Percentiles rank a stretch among this genome's conserved stretches.
These are phyloP conservation scores for Daldinia bambusicola DNA, from an alignment of 495 filamentous ascomycete species.

Conservation along the genomic window DNA sequence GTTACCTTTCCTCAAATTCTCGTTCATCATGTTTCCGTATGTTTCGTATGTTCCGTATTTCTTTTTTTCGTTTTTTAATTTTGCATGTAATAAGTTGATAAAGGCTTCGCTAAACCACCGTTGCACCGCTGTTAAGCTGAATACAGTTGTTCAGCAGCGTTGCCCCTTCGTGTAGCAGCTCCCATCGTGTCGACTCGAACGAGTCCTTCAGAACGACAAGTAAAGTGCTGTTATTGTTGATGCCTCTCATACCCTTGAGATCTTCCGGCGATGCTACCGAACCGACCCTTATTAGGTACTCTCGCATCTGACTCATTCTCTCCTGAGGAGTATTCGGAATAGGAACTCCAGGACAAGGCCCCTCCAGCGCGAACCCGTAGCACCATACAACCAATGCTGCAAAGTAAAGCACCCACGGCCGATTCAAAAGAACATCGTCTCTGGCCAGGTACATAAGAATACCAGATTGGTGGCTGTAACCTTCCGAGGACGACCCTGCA, in stretches of 20 bases:
- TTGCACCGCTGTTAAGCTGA: slow-evolving; percentile 57
- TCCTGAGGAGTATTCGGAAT: slow-evolving; percentile 67
- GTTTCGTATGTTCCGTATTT: slow-evolving; percentile 12
- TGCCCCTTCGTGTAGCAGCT: slow-evolving; percentile 87
- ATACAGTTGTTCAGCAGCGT: slow-evolving; percentile 84
- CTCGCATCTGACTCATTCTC: slow-evolving; percentile 79
- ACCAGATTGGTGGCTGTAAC: slow-evolving; percentile 45
- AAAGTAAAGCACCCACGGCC: slow-evolving; percentile 98
- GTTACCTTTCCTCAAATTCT: slow-evolving; percentile 27
- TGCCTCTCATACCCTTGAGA: slow-evolving; percentile 74
- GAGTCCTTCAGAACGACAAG: slow-evolving; percentile 83
- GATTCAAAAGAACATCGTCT: slow-evolving; percentile 89
- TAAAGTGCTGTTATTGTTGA: slow-evolving; percentile 85
- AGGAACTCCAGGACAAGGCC: slow-evolving; percentile 65
- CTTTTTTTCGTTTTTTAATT: not conserved
- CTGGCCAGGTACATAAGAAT: slow-evolving; percentile 76
- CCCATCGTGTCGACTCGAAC: slow-evolving; percentile 88
- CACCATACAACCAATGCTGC: slow-evolving; percentile 93
- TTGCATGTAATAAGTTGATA: not conserved
- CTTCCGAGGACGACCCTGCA: slow-evolving; percentile 36
- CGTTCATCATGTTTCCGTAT: slow-evolving; percentile 32
- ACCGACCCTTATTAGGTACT: slow-evolving; percentile 78
- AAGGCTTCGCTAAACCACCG: slow-evolving; percentile 25
- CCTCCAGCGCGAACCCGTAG: slow-evolving; percentile 93
- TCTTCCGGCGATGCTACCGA: slow-evolving; percentile 83